A percentile compares a stretch with the other conserved stretches of the same genome.
These are phyloP conservation scores for Nannochloropsis gaditana DNA, from an alignment of 108 stramenopile species.

Conservation along the genomic window DNA sequence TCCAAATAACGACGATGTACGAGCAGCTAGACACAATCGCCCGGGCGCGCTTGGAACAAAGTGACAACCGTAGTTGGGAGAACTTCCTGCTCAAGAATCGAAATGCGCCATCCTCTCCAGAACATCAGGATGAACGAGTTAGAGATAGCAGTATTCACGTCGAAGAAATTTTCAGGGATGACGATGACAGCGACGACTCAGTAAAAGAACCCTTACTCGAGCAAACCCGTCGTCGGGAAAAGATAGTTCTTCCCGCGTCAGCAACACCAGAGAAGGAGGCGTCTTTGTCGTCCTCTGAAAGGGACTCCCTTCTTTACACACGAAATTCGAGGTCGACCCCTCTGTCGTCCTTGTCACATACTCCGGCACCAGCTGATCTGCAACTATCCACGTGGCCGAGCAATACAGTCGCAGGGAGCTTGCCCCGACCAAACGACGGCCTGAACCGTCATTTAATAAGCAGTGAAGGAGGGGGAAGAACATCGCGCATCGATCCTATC, in stretches of 20 bases:
- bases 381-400: too few species aligned
- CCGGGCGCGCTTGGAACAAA: not conserved
- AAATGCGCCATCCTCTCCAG: not conserved
- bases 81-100: conserved; percentile 13
- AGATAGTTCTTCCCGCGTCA: too few species aligned
- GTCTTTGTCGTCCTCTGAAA: too few species aligned
- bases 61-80: not conserved
- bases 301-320: too few species aligned
- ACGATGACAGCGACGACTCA: not conserved
- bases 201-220: too few species aligned
- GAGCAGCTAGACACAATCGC: not conserved
- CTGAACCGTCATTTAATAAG: not conserved
- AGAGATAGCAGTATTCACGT: not conserved
- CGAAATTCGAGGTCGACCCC: too few species aligned
- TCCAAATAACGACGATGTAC: not conserved
- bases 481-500: not conserved
- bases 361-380: too few species aligned
- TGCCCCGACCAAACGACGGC: not conserved
- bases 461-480: not conserved
- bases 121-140: not conserved
- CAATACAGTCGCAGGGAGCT: too few species aligned
- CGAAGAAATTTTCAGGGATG: not conserved
- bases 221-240: too few species aligned
- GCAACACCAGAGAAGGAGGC: too few species aligned
- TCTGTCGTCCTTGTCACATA: too few species aligned